Conservation (phyloP, 2,329 filamentous ascomycete species). For the Phoma herbarum region DNA sequence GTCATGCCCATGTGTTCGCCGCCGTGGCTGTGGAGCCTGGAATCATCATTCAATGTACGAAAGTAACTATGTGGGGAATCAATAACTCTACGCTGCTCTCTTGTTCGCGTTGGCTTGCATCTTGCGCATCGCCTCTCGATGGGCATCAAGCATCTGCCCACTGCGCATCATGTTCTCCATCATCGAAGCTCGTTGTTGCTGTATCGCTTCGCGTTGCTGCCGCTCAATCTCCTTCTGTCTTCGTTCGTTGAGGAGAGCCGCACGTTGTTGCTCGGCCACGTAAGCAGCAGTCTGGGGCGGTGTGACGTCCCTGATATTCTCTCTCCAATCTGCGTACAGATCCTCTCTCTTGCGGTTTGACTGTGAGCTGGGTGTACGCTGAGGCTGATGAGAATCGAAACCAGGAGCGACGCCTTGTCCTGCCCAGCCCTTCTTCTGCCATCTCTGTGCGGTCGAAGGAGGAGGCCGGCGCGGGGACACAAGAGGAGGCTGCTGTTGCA, state of each 20-base stretch:
- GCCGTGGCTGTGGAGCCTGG: not conserved
- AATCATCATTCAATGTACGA: conserved; percentile 14
- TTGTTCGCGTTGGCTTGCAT: conserved; percentile 73
- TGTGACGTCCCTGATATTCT: conserved; percentile 41
- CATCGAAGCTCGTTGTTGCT: conserved; percentile 66
- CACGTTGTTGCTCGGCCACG: conserved; percentile 49
- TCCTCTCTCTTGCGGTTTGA: conserved; percentile 45
- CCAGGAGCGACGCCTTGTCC: conserved; percentile 33
- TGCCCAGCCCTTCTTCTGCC: conserved; percentile 42
- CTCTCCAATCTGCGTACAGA: conserved; percentile 48
- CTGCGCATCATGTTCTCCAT: conserved; percentile 81
- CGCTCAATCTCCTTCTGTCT: conserved; percentile 69
- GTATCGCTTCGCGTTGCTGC: conserved; percentile 66
- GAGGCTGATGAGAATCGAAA: conserved; percentile 52
- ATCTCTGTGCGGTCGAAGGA: conserved; percentile 42
- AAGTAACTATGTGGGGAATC: conserved; percentile 10
- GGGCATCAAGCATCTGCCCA: conserved; percentile 76
- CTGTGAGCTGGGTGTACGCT: conserved; percentile 37
- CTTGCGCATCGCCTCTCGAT: conserved; percentile 79
- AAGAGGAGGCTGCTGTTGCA: conserved; percentile 24
- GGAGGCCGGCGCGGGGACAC: conserved; percentile 27
- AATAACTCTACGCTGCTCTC: conserved; percentile 27
- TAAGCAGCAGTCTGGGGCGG: conserved; percentile 30
- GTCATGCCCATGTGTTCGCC: not conserved
- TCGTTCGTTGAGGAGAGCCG: conserved; percentile 66